Evolutionary conservation across 2,329 filamentous ascomycete species (phyloP).

Genomic region (Penicillium sclerotigenum): DNA sequence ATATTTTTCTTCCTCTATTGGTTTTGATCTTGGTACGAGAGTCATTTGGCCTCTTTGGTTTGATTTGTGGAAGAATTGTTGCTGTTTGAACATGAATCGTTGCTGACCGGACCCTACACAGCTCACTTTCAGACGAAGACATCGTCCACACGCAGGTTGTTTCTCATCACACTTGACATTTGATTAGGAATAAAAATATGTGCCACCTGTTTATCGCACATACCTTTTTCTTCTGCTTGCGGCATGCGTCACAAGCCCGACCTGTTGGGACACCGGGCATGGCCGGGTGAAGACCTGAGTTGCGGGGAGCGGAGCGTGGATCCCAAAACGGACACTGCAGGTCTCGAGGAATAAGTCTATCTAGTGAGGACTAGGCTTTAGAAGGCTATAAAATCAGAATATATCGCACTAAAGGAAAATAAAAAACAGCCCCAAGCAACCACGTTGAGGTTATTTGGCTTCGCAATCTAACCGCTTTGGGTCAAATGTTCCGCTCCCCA

Average conservation of each 20-base stretch:
- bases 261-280: constrained; percentile 55
- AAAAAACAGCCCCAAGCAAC: neutral
- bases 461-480: constrained; percentile 13
- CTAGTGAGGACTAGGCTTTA: no score
- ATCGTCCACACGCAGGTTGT: constrained; percentile 47
- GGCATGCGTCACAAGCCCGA: constrained; percentile 51
- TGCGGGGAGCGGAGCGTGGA: neutral
- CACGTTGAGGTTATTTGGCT: neutral
- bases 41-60: neutral
- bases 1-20: neutral
- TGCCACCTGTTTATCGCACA: neutral
- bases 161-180: constrained; percentile 47
- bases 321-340: constrained; percentile 1
- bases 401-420: neutral
- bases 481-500: constrained; percentile 13
- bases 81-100: constrained; percentile 51
- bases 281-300: neutral
- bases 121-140: constrained; percentile 44
- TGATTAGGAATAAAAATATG: neutral
- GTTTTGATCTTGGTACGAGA: neutral
- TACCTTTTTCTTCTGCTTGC: constrained; percentile 56
- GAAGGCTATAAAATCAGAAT: neutral
- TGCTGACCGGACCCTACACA: constrained; percentile 49
- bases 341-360: neutral
- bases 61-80: constrained; percentile 14